Evolutionary conservation across 2,329 filamentous ascomycete genomes (phyloP).

Genomic region (Cytospora mali): DNA sequence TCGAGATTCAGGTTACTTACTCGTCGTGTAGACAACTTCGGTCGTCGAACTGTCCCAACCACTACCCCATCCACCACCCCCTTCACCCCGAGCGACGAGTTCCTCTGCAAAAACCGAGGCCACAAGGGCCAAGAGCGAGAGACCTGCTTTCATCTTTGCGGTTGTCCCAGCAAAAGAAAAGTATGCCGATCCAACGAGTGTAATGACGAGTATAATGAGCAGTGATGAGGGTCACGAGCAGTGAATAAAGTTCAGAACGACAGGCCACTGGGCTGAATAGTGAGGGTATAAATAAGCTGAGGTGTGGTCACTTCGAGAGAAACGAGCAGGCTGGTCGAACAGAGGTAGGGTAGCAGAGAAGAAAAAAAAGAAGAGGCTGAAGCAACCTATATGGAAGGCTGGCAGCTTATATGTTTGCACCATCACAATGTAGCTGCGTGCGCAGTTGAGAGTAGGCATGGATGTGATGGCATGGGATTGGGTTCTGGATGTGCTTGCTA

Average conservation of each 20-base stretch:
- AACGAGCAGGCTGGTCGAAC: conserved; percentile 30
- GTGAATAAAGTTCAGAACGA: conserved; percentile 5
- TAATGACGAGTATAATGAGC: conserved; percentile 21
- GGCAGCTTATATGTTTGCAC: conserved; percentile 21
- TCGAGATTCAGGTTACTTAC: background rate
- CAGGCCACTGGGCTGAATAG: conserved; percentile 19
- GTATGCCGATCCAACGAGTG: conserved; percentile 25
- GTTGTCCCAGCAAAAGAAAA: conserved; percentile 7
- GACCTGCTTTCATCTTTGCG: conserved; percentile 38
- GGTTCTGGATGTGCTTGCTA: conserved; percentile 16
- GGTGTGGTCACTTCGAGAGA: conserved; percentile 35
- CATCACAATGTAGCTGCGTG: conserved; percentile 4
- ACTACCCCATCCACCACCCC: conserved; percentile 22
- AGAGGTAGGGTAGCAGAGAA: conserved; percentile 27
- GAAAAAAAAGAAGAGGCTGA: conserved; percentile 28
- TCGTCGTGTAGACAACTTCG: conserved; percentile 28
- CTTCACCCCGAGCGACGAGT: conserved; percentile 22
- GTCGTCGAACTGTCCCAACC: conserved; percentile 29
- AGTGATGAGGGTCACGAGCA: conserved; percentile 3
- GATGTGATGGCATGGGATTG: conserved; percentile 15
- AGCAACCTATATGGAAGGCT: conserved; percentile 20
- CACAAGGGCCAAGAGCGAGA: conserved; percentile 38
- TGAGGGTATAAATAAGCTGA: conserved; percentile 37
- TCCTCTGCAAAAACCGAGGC: conserved; percentile 35
- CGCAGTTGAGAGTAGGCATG: conserved; percentile 9